Base-by-base conservation (phyloP, 2,329 filamentous ascomycete species). In the Pseudogymnoascus sp. region DNA sequence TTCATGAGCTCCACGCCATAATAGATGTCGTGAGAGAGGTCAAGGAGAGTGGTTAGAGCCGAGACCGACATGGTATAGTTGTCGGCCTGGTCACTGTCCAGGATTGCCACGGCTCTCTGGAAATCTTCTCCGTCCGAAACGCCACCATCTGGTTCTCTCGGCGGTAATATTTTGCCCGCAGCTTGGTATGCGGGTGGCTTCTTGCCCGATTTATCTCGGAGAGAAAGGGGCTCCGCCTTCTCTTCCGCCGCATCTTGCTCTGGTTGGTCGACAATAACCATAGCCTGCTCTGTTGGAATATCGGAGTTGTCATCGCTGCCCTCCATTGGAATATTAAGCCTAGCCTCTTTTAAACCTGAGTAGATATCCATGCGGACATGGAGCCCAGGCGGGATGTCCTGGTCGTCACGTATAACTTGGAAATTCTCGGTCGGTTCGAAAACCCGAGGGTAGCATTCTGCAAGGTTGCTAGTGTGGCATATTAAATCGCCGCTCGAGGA, bases 21-120 rank as follows among this genome's bases (percentile, higher is more conserved):
- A 73, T 86, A 88, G 63, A 87, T 82, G 70, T 87, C 85, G 70
- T 88, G 84, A 0, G 84, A 80, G 26, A 86, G 73, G 5, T 88
- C 84, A 62, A 80, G 76, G n/a, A 88, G 76, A 33, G 76, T 76
- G 33, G 80, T 77, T 6, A 88, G 75, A 0, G 72, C 69, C 10
- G 45, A 28, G 34, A 59, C 30, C 34, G 67, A 64, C 15, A 19
- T 23, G 12, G 30, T 35, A 30, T 52, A 52, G 63, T 69, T 63
- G 57, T 63, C 60, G 38, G 65, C 64, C 5, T 66, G 65, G 18
- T 75, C 74, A 52, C 71, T 75, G 66, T 80, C 80, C 57, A 85
- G 69, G 37, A 77, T 72, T 33, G 75, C 71, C 56, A 85, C 71
- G 7, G 80, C 77, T 21, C 75, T 71, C 60, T 72, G 68, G 66